Percentiles rank a stretch among this genome's conserved stretches.
Evolutionary conservation across 495 filamentous ascomycete genomes (phyloP).

Genomic region (Talaromyces thailandensis): DNA sequence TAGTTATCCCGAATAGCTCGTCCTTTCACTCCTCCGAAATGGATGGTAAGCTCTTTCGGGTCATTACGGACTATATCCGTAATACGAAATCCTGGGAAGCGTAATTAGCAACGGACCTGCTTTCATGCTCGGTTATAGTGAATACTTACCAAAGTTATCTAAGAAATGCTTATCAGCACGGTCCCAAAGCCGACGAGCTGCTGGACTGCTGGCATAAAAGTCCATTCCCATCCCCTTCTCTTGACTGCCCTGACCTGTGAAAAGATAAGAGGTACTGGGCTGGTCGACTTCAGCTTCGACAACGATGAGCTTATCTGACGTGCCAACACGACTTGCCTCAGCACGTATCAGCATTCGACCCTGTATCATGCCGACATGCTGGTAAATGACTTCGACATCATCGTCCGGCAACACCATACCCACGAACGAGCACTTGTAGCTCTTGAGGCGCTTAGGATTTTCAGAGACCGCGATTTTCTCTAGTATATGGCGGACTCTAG

Average conservation of each 20-base stretch:
- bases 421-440: conserved; percentile 86
- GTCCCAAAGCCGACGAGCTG: conserved; percentile 96
- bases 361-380: conserved; percentile 94
- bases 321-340: conserved; percentile 83
- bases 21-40: conserved; percentile 92
- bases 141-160: conserved; percentile 66
- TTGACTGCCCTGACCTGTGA: conserved; percentile 95
- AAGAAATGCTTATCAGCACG: conserved; percentile 94
- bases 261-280: conserved; percentile 88
- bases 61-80: conserved; percentile 99
- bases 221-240: conserved; percentile 99
- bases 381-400: conserved; percentile 80
- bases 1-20: conserved; percentile 97
- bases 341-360: conserved; percentile 99
- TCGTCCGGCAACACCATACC: conserved; percentile 98
- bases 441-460: conserved; percentile 89
- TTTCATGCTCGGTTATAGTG: neutral
- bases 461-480: conserved; percentile 99
- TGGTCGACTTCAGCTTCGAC: conserved; percentile 98
- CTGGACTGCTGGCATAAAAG: conserved; percentile 80
- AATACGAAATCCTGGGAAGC: conserved; percentile 67
- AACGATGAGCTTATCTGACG: conserved; percentile 85
- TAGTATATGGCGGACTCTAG: conserved; percentile 87
- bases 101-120: too few species aligned
- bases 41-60: conserved; percentile 93